A percentile compares a stretch with the other conserved stretches of the same genome.
Evolutionary conservation across 805 yeast genomes (phyloP).

Genomic region (Zygosaccharomyces bailii): DNA sequence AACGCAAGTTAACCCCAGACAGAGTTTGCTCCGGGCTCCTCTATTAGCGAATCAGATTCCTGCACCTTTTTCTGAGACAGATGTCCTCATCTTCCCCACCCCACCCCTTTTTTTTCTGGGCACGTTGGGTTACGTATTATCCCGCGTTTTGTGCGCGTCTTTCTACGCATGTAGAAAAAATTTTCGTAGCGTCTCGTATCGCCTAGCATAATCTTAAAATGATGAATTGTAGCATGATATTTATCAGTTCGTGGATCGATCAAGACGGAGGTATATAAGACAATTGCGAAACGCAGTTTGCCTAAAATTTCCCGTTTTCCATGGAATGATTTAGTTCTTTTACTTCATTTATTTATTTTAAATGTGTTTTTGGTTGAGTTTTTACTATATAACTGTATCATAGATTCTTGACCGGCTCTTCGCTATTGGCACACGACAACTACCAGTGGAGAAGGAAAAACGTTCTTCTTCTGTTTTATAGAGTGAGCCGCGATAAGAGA

Average conservation of each 20-base stretch:
- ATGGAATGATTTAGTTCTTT: neutral
- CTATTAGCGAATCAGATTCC: neutral
- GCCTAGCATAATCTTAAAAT: neutral
- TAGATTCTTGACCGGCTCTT: neutral
- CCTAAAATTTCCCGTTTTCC: too few relatives aligned
- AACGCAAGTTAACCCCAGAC: neutral
- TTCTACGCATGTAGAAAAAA: neutral
- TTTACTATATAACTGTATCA: neutral
- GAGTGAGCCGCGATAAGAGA: neutral
- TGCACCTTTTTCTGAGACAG: neutral
- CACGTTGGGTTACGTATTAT: neutral
- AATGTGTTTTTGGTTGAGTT: neutral
- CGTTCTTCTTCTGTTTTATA: neutral
- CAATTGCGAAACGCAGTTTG: neutral
- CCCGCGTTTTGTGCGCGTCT: neutral
- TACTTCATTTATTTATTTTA: neutral
- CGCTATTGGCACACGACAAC: neutral
- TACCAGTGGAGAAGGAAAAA: neutral
- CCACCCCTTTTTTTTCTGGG: neutral
- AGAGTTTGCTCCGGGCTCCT: neutral
- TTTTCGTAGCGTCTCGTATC: neutral
- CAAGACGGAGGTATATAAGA: neutral
- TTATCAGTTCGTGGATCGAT: neutral
- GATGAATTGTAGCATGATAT: neutral
- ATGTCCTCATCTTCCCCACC: too few relatives aligned